phyloP scores from a whole-genome alignment of 331 rosid genomes.

The Malus hybrid region DNA sequence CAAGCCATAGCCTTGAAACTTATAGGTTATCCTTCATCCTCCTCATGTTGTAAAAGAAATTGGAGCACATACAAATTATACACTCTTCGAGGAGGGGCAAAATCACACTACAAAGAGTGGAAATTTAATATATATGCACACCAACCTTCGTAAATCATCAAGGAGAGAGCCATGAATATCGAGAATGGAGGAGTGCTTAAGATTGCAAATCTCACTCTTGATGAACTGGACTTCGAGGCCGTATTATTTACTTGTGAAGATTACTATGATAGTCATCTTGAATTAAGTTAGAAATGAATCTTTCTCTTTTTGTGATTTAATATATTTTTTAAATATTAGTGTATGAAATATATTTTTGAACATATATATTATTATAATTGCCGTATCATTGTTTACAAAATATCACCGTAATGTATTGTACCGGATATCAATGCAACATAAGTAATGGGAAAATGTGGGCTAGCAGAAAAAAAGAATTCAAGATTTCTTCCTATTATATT shows the following conservation, averaged over 20 bases:
- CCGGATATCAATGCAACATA: not conserved
- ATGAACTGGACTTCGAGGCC: not conserved
- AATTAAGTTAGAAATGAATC: not conserved
- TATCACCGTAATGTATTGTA: not conserved
- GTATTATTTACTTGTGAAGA: not conserved
- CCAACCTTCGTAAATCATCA: not conserved
- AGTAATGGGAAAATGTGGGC: not conserved
- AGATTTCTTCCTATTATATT: not conserved
- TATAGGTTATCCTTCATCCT: not conserved
- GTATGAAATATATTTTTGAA: no score
- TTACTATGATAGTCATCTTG: not conserved
- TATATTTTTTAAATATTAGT: not conserved
- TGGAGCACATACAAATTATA: not conserved
- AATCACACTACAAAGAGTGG: not conserved
- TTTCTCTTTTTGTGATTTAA: not conserved
- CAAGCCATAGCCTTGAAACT: not conserved
- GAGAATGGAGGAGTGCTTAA: not conserved
- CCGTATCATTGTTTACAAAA: not conserved
- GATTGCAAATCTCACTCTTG: not conserved
- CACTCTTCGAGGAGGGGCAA: not conserved
- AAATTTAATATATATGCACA: not conserved
- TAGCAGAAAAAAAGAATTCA: not conserved
- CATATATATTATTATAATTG: not conserved
- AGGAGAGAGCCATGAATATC: not conserved
- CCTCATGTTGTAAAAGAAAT: slow-evolving; percentile 2